These are phyloP conservation scores for Pythium biforme DNA, from an alignment of 352 stramenopile genomes.

Conservation along the genomic window DNA sequence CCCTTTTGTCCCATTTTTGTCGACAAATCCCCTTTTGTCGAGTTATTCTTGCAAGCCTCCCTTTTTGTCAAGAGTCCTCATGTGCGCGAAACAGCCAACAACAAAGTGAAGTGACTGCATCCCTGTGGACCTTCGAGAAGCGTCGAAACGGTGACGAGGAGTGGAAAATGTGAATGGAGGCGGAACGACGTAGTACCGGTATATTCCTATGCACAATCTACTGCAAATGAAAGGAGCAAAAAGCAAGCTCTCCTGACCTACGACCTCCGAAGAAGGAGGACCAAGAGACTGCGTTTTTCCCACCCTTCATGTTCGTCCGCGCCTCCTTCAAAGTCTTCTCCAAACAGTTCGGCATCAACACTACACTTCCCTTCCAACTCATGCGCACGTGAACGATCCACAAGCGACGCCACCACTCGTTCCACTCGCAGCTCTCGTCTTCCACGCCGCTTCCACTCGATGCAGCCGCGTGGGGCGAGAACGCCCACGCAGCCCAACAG, in stretches of 20 bases:
- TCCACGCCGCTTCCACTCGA: not conserved
- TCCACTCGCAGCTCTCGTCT: not conserved
- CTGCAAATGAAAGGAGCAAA: conserved; percentile 8
- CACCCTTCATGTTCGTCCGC: conserved; percentile 5
- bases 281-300: not conserved
- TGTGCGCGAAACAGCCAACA: no score
- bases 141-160: not conserved
- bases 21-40: no score
- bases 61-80: no score
- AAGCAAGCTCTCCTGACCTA: conserved; percentile 11
- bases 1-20: no score
- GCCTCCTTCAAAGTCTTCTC: not conserved
- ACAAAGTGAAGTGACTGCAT: not conserved
- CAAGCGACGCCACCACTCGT: not conserved
- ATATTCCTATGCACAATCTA: conserved; percentile 18
- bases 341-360: not conserved
- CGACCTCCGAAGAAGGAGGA: conserved; percentile 16
- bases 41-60: no score
- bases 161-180: not conserved
- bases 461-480: conserved; percentile 2
- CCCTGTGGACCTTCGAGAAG: not conserved
- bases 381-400: not conserved
- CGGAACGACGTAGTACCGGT: conserved; percentile 8
- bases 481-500: conserved; percentile 8
- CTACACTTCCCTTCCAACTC: not conserved